Conservation (phyloP, 2,329 filamentous ascomycete genomes). For the Trichoderma breve region DNA sequence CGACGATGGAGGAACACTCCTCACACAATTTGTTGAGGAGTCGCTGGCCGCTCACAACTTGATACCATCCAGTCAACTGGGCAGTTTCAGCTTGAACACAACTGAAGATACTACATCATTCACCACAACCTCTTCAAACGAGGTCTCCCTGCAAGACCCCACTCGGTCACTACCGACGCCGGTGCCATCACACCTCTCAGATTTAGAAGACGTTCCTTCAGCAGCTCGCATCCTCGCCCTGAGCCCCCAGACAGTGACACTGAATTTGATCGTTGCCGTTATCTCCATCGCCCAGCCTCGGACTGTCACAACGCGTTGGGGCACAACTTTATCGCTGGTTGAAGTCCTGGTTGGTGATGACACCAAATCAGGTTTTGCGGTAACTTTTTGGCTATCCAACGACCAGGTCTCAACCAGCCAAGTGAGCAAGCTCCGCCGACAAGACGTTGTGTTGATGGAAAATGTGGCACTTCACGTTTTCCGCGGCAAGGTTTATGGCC, state of each 20-base stretch:
- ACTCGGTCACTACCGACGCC: slow-evolving; percentile 27
- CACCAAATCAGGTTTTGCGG: slow-evolving; percentile 72
- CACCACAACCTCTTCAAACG: slow-evolving; percentile 24
- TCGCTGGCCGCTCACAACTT: slow-evolving; percentile 71
- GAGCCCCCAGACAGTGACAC: slow-evolving; percentile 74
- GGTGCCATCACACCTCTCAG: slow-evolving; percentile 39
- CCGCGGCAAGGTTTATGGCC: slow-evolving; percentile 74
- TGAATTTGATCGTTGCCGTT: slow-evolving; percentile 78
- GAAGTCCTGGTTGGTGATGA: slow-evolving; percentile 84
- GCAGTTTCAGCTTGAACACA: slow-evolving; percentile 26
- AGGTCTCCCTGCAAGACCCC: slow-evolving; percentile 22
- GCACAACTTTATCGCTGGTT: slow-evolving; percentile 61
- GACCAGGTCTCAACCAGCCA: slow-evolving; percentile 30
- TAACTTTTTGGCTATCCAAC: slow-evolving; percentile 76
- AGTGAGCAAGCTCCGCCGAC: slow-evolving; percentile 54
- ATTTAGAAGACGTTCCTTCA: slow-evolving; percentile 68
- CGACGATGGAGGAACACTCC: slow-evolving; percentile 37
- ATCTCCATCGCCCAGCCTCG: slow-evolving; percentile 69
- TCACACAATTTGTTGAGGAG: slow-evolving; percentile 73
- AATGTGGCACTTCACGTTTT: slow-evolving; percentile 79
- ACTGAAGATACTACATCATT: slow-evolving; percentile 23
- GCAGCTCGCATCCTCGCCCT: slow-evolving; percentile 65
- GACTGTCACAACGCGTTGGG: slow-evolving; percentile 65
- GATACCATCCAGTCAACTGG: slow-evolving; percentile 60
- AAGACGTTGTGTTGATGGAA: slow-evolving; percentile 75